Evolutionary conservation across 2,329 filamentous ascomycete genomes (phyloP), one percentile per base, ranked within the genome.

Genomic region (Phaeophleospora eucalypticola): DNA sequence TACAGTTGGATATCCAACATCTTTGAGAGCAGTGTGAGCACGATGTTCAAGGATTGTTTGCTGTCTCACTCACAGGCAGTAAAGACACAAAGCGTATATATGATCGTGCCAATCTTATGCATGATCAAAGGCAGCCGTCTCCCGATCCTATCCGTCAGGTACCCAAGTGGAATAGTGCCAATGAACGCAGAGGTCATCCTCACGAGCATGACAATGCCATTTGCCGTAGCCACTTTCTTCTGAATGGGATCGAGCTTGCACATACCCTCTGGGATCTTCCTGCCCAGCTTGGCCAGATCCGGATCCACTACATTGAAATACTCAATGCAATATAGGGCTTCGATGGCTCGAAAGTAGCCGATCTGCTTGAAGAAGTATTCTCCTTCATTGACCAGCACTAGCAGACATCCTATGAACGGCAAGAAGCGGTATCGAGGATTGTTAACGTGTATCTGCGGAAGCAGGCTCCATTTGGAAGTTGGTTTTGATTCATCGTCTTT

Each of bases 291-390:
- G 4, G 44, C 44, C 15, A 41, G 15, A 16, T 34, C 20, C 9
- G 44, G 37, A 27, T 46, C 44, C 9, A 38, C 19, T 15, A 18
- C 10, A 7, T 36, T 15, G 29, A 24, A 46, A 36, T 46, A 46
- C 20, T 46, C 37, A 17, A 46, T 41, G 37, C 44, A 46, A 17
- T 46, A 46, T 4, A 46, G 19, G 6, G 44, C 36, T 20, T 46
- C 44, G n/a, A 46, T 36, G 12, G 36, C 44, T 6, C 44, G 37
- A 18, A 46, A 46, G 29, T 46, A 46, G 16, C 36, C 44, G 17
- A 46, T 36, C 29, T 46, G 37, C 44, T 46, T 46, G 44, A 46
- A 46, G 32, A 17, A 46, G 44, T 46, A 46, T 36, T 46, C 44
- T 35, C 36, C 44, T 16, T 46, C 44, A 29, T 46, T 46, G 37